phyloP scores from a whole-genome alignment of 306 rosid species.

The Inga oerstediana region DNA sequence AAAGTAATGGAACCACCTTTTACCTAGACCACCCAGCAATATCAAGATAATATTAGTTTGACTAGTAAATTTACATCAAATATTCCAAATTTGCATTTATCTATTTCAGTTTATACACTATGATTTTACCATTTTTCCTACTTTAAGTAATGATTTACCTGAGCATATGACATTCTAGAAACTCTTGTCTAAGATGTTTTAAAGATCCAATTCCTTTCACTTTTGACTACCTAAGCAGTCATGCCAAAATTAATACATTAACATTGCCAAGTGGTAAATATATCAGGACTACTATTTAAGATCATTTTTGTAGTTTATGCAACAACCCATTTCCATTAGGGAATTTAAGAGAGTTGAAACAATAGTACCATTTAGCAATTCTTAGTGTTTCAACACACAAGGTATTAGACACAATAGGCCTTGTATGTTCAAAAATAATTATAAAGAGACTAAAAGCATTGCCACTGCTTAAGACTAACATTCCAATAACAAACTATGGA shows the following conservation, averaged over 20 bases:
- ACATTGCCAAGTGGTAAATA: not conserved
- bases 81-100: not conserved
- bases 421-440: not conserved
- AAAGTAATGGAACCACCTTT: slow-evolving; percentile 65
- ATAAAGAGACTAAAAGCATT: not conserved
- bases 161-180: not conserved
- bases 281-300: not conserved
- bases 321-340: not conserved
- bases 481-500: not conserved
- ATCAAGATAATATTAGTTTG: slow-evolving; percentile 22
- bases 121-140: not conserved
- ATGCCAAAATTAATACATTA: not conserved
- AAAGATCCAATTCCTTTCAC: not conserved
- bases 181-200: not conserved
- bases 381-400: not conserved
- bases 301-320: not conserved
- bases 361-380: not conserved
- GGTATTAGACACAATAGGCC: not conserved
- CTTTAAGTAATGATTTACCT: not conserved
- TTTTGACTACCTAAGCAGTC: not conserved
- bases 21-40: slow-evolving; percentile 58
- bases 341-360: not conserved
- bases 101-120: not conserved
- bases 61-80: not conserved
- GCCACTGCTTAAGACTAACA: not conserved